Conservation (phyloP, 768 basidiomycete genomes). For the Mycena albidolilacea region DNA sequence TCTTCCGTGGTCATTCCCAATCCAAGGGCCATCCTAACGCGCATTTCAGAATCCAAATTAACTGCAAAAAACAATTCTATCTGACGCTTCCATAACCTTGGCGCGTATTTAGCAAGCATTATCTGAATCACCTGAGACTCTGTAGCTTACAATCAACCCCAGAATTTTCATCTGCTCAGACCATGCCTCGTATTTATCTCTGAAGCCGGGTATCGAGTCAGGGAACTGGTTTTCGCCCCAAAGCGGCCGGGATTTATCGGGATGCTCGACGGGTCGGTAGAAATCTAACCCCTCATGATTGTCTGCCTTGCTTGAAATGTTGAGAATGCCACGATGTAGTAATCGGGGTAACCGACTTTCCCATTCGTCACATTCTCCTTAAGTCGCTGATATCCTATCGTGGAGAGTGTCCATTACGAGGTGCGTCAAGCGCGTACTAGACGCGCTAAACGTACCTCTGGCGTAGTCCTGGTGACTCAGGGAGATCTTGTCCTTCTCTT, state of each 20-base stretch:
- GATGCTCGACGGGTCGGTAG: conserved; percentile 79
- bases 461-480: conserved; percentile 80
- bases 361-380: conserved; percentile 92
- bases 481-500: conserved; percentile 84
- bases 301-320: conserved; percentile 66
- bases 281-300: conserved; percentile 91
- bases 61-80: conserved; percentile 23
- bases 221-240: conserved; percentile 96
- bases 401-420: neutral
- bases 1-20: conserved; percentile 81
- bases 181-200: conserved; percentile 79
- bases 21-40: conserved; percentile 82
- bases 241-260: conserved; percentile 78
- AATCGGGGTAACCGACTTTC: conserved; percentile 20
- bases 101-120: neutral
- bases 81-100: conserved; percentile 87
- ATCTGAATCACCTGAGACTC: neutral
- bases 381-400: conserved; percentile 81
- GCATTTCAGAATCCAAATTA: neutral
- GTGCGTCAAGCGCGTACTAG: neutral
- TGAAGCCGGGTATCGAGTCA: conserved; percentile 63
- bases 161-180: conserved; percentile 88
- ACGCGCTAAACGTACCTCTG: conserved; percentile 66
- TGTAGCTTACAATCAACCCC: conserved; percentile 66
- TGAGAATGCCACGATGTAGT: neutral